phyloP scores from a whole-genome alignment of 1,284 basidiomycete species.

The Farysia itapuensis region DNA sequence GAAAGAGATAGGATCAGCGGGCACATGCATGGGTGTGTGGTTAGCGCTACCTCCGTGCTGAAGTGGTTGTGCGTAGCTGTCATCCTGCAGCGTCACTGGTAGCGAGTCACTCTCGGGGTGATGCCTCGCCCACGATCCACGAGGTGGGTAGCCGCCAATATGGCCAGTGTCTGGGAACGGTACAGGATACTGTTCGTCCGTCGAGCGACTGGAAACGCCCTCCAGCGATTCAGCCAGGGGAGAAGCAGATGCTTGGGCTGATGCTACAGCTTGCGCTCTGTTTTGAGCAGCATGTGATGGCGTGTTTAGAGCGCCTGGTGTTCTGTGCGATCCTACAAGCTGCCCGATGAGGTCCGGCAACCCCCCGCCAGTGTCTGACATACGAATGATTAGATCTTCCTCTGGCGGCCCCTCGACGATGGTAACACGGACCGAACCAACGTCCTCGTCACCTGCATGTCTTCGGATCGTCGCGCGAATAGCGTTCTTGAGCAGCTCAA shows the following conservation, averaged over 20 bases:
- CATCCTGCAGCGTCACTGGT: constrained; percentile 15
- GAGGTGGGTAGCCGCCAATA: constrained; percentile 19
- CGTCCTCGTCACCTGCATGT: constrained; percentile 14
- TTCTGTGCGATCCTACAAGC: constrained; percentile 1
- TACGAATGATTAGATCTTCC: constrained; percentile 55
- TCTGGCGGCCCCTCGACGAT: constrained; percentile 54
- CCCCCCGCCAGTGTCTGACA: constrained; percentile 43
- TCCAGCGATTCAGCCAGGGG: neutral
- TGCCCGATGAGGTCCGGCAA: constrained; percentile 39
- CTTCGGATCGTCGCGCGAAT: constrained; percentile 48
- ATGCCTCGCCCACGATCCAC: constrained; percentile 19
- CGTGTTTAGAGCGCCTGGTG: neutral
- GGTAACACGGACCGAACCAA: constrained; percentile 37
- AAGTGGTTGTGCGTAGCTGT: neutral
- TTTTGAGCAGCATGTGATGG: neutral
- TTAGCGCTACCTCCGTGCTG: neutral
- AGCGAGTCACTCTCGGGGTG: constrained; percentile 12
- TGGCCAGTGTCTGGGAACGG: constrained; percentile 29
- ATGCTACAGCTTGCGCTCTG: neutral
- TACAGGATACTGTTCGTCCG: constrained; percentile 26
- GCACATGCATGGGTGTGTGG: no score
- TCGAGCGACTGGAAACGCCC: neutral
- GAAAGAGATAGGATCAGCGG: neutral
- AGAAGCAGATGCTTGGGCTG: neutral
- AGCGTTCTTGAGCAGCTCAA: constrained; percentile 82